Evolutionary conservation across 2,329 filamentous ascomycete genomes (phyloP), one percentile per base, ranked within the genome.

Genomic region (Nothophoma quercina): DNA sequence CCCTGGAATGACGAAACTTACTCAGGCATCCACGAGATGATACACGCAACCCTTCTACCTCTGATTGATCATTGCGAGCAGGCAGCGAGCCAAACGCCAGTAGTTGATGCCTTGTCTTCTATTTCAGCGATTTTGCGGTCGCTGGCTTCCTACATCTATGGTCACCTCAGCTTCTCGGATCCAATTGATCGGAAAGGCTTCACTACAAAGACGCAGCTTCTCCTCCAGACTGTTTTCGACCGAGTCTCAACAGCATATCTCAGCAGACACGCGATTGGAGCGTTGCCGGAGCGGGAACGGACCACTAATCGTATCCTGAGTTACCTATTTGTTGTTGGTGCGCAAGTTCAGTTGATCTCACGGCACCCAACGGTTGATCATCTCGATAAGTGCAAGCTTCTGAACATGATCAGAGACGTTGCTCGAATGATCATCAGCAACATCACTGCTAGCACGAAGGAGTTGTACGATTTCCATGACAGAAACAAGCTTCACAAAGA

Each of bases 1-100:
- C 63, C 77, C 4, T 87, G 84, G 84, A 81, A 78, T 44, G 83
- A 86, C 40, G 75, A 77, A 10, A 79, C 84, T 1, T 81, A 77
- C 23, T 78, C 79, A 1, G 75, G n/a, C 7, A 33, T 73, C 5
- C 28, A 52, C 9, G 44, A 63, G 16, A 7, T 66, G 6, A 46
- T 56, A 2, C 56, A 35, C 13, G 22, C 16, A 3, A 50, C 64
- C 1, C 62, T 57, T 34, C 34, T 26, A 13, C 42, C 48, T 19
- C 8, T 54, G 4, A 40, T 53, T 9, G 18, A 26, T 21, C 40
- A 47, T 15, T 6, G n/a, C 16, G 18, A 34, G n/a, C 34, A 48
- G n/a, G 10, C 12, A 15, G n/a, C 29, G 3, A 22, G 19, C 8
- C 7, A 28, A 22, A 21, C 4, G 7, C 4, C 29, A 21, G 29